These are phyloP conservation scores for Myrmaecium sp. DNA, from an alignment of 2,329 filamentous ascomycete species.

Conservation along the genomic window DNA sequence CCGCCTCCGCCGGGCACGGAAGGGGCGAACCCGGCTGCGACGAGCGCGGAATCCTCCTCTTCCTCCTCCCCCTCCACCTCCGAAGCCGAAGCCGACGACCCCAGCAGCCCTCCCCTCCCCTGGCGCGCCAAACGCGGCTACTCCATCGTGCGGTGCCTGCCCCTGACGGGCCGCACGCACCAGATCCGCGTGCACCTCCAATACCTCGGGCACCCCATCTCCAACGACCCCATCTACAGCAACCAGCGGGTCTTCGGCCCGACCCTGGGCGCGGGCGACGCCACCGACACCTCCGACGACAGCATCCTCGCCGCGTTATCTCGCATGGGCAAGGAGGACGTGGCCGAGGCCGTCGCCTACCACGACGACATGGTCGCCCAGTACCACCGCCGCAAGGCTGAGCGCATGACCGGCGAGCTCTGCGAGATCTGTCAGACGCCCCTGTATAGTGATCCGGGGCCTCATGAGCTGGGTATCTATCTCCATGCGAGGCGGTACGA, in stretches of 20 bases:
- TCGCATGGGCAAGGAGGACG: slow-evolving; percentile 86
- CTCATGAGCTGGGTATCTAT: slow-evolving; percentile 83
- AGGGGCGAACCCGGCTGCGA: too few species aligned
- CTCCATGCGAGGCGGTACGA: slow-evolving; percentile 85
- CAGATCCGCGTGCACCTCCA: slow-evolving; percentile 91
- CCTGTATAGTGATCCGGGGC: slow-evolving; percentile 80
- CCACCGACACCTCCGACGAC: slow-evolving; percentile 58
- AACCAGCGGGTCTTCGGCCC: slow-evolving; percentile 85
- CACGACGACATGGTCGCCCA: slow-evolving; percentile 84
- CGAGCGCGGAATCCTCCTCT: slow-evolving; percentile 7
- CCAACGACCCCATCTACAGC: slow-evolving; percentile 95
- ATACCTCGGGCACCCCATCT: slow-evolving; percentile 84
- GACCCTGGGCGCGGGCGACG: slow-evolving; percentile 54
- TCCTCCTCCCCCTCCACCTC: too few species aligned
- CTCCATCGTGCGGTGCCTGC: slow-evolving; percentile 85
- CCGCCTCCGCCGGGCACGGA: slow-evolving; percentile 32
- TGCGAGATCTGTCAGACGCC: slow-evolving; percentile 75
- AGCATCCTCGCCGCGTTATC: slow-evolving; percentile 75
- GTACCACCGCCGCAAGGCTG: slow-evolving; percentile 79
- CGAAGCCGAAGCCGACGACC: too few species aligned
- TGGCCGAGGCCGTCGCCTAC: slow-evolving; percentile 79
- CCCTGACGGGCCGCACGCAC: slow-evolving; percentile 85
- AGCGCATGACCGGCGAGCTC: slow-evolving; percentile 75
- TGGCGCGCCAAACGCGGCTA: slow-evolving; percentile 53
- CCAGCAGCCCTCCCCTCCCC: background rate